A percentile compares a stretch with the other conserved stretches of the same genome.
These are phyloP conservation scores for Zelopaecilomyces penicillatus DNA, from an alignment of 2,329 filamentous ascomycete species.

Conservation along the genomic window DNA sequence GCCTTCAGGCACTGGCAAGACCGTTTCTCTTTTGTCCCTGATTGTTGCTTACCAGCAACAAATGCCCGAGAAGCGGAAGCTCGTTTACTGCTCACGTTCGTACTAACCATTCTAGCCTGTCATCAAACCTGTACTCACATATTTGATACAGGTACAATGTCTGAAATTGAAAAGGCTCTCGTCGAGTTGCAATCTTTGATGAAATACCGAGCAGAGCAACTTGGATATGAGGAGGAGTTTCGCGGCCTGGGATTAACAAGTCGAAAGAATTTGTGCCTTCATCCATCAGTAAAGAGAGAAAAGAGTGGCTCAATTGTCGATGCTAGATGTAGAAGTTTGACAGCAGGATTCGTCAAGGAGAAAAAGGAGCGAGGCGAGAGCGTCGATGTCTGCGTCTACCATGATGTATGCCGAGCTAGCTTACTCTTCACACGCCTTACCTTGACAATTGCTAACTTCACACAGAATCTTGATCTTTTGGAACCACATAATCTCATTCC, in stretches of 20 bases:
- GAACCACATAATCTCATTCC: conserved; percentile 93
- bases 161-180: conserved; percentile 95
- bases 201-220: conserved; percentile 83
- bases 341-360: conserved; percentile 93
- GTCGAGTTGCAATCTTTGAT: conserved; percentile 86
- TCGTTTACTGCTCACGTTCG: conserved; percentile 92
- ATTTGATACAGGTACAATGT: conserved; percentile 67
- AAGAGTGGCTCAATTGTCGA: conserved; percentile 94
- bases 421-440: background rate
- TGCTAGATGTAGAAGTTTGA: conserved; percentile 89
- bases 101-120: background rate
- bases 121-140: background rate
- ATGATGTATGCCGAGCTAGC: conserved; percentile 55
- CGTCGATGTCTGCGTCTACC: conserved; percentile 90
- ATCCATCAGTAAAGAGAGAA: conserved; percentile 91
- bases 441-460: conserved; percentile 11
- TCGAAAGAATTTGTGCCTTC: conserved; percentile 93
- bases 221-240: conserved; percentile 91
- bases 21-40: conserved; percentile 84
- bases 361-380: conserved; percentile 94
- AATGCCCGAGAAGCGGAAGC: conserved; percentile 85
- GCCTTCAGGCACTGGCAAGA: conserved; percentile 98
- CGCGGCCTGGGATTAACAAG: conserved; percentile 86
- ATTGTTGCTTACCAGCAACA: conserved; percentile 96
- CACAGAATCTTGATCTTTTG: conserved; percentile 79